phyloP scores from a whole-genome alignment of 495 filamentous ascomycete genomes.

The Staphylotrichum longicolle region DNA sequence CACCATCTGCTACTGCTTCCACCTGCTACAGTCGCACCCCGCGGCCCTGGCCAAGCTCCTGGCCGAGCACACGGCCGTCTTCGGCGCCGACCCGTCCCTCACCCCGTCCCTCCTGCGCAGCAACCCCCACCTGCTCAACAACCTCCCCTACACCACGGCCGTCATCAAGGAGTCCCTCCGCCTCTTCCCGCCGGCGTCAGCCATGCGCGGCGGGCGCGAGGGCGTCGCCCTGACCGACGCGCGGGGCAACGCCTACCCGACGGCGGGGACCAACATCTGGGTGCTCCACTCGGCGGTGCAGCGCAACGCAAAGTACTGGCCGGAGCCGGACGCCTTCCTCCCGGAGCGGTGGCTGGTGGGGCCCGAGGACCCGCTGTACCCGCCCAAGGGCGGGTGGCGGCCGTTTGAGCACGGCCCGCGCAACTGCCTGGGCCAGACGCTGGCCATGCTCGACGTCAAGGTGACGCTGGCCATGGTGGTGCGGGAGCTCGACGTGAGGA shows the following conservation, averaged over 20 bases:
- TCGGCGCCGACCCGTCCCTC: slow-evolving; percentile 6
- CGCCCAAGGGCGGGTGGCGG: slow-evolving; percentile 24
- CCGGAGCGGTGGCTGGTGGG: slow-evolving; percentile 14
- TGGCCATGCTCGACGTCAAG: slow-evolving; percentile 44
- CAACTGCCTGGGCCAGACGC: slow-evolving; percentile 48
- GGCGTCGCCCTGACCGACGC: background rate
- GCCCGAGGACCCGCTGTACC: background rate
- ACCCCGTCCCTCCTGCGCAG: slow-evolving; percentile 1
- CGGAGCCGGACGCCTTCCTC: background rate
- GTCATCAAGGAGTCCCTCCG: slow-evolving; percentile 26
- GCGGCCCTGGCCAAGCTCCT: slow-evolving; percentile 16
- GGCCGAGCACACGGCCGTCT: slow-evolving; percentile 24
- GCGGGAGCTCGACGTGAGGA: slow-evolving; percentile 36
- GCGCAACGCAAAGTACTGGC: background rate
- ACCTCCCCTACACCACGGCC: slow-evolving; percentile 21
- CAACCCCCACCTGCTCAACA: slow-evolving; percentile 10
- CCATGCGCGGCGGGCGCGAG: background rate
- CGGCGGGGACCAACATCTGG: background rate
- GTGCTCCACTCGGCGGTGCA: background rate
- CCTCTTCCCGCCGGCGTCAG: slow-evolving; percentile 15
- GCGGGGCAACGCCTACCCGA: background rate
- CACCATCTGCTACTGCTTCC: slow-evolving; percentile 8
- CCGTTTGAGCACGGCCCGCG: slow-evolving; percentile 49
- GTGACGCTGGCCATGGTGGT: slow-evolving; percentile 42
- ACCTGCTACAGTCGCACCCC: slow-evolving; percentile 17